Conservation (phyloP, 805 yeast species). For the Helenozyma baotianmanensis region DNA sequence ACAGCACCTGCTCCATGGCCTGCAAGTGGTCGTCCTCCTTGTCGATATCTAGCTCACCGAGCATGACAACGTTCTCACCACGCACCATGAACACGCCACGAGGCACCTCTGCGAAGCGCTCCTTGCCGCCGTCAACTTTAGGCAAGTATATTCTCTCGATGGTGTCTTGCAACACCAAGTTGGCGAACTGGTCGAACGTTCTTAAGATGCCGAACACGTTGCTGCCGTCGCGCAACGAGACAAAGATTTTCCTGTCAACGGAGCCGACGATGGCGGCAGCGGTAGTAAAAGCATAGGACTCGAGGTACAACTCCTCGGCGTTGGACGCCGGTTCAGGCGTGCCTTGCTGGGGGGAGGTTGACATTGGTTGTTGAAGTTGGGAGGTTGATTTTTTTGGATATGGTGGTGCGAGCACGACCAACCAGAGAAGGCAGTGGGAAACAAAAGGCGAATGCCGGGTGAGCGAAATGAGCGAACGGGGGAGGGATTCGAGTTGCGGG, state of each 20-base stretch:
- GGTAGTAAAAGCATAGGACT: conserved; percentile 79
- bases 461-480: too few species aligned
- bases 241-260: conserved; percentile 78
- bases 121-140: conserved; percentile 33
- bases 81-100: conserved; percentile 84
- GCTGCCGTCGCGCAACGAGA: conserved; percentile 84
- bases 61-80: conserved; percentile 92
- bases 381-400: conserved; percentile 1
- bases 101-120: conserved; percentile 66
- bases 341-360: conserved; percentile 7
- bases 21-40: conserved; percentile 69
- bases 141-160: conserved; percentile 73
- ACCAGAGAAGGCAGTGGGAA: background rate
- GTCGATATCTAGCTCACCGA: conserved; percentile 92
- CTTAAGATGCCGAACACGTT: conserved; percentile 83
- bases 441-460: too few species aligned
- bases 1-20: conserved; percentile 54
- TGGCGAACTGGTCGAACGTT: conserved; percentile 94
- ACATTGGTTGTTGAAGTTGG: conserved; percentile 2
- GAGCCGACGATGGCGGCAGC: conserved; percentile 89
- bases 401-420: conserved; percentile 1
- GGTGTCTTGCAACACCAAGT: conserved; percentile 87
- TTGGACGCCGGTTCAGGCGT: conserved; percentile 23
- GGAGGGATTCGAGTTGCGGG: too few species aligned
- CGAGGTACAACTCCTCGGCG: conserved; percentile 59